Evolutionary conservation across 1,284 basidiomycete species (phyloP), one percentile per base, ranked within the genome.

Genomic region (Ganoderma lucidum): DNA sequence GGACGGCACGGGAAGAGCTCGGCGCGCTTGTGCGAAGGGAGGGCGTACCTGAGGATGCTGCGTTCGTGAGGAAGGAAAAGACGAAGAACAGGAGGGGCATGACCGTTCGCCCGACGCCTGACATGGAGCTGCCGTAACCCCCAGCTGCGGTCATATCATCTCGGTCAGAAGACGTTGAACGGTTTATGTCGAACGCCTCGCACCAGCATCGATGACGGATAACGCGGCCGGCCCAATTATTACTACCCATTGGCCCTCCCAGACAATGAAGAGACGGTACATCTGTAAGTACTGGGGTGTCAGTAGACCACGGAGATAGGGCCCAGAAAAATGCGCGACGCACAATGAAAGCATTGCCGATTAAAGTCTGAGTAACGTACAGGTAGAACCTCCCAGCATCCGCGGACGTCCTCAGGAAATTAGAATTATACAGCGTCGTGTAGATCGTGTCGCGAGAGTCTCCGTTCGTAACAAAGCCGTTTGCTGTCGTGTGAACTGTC

Each of bases 301-400:
- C 17, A 55, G 53, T 15, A 32, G 6, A 32, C 12, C 12, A 32
- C 5, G 28, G 15, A 55, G 30, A 19, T 3, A 17, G 6, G 14
- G 1, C 53, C 28, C 0, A 30, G 15, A 30, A 14, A 17, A 6
- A 23, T 10, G 53, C 15, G 53, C 30, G 28, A 30, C 66, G 56
- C 30, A 72, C 71, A 66, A 72, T 70, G 64, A 72, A 70, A 2
- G 64, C 66, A 55, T 70, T 68, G 9, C 66, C 68, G 19, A 70
- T 65, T 1, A 70, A 30, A 14, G 71, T 70, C 58, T 72, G 71
- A 1, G 69, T 63, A 41, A 72, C 67, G n/a, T 68, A 70, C 53
- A 72, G 68, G 1, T 64, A 62, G 28, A 68, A 68, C 66, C 67
- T 70, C 53, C 28, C 53, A 14, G 63, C 58, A 8, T 60, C 61